These are phyloP conservation scores for Trametes villosa DNA, from an alignment of 768 basidiomycete species.

Conservation along the genomic window DNA sequence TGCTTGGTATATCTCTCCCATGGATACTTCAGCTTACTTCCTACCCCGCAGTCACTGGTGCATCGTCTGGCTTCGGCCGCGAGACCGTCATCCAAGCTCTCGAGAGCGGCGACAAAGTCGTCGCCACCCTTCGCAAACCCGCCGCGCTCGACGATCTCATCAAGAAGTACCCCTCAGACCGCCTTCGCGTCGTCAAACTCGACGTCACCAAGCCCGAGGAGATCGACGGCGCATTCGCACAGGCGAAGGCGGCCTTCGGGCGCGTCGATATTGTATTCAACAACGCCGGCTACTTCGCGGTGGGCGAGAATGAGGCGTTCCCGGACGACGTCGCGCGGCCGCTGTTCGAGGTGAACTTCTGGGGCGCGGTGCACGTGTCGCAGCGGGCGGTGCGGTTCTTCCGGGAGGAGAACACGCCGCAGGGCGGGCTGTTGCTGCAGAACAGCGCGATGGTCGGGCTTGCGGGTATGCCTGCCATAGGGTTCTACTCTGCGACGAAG, in stretches of 20 bases:
- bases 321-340: constrained; percentile 25
- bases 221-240: constrained; percentile 26
- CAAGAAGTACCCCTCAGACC: background rate
- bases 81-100: too few relatives aligned
- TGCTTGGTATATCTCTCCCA: background rate
- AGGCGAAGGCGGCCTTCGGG: constrained; percentile 23
- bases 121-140: background rate
- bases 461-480: constrained; percentile 8
- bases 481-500: constrained; percentile 20
- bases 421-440: constrained; percentile 41
- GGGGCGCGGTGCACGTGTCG: too few relatives aligned
- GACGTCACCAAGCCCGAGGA: constrained; percentile 6
- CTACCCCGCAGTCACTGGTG: background rate
- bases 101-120: too few relatives aligned
- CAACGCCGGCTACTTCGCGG: constrained; percentile 27
- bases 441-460: constrained; percentile 34
- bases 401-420: too few relatives aligned
- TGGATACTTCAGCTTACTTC: background rate
- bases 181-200: background rate
- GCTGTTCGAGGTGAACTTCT: constrained; percentile 32
- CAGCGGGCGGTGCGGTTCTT: too few relatives aligned
- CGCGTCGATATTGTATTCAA: constrained; percentile 33
- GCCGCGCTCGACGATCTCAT: background rate
- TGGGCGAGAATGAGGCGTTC: constrained; percentile 26
- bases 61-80: too few relatives aligned